phyloP scores from a whole-genome alignment of 208 protist species.

The Wallacemonas collosoma region DNA sequence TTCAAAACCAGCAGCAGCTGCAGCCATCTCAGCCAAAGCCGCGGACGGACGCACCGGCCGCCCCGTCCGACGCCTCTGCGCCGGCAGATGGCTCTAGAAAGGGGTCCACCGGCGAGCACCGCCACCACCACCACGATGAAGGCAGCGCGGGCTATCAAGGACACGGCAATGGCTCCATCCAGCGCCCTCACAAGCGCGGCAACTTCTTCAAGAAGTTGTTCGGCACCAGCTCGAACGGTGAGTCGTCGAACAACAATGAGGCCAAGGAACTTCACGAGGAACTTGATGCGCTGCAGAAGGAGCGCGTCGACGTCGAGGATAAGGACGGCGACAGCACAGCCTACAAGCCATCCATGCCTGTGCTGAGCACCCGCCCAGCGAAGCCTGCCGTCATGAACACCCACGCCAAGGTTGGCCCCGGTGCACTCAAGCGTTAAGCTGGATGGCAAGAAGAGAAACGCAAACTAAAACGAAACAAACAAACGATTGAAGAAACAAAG shows the following conservation, averaged over 20 bases:
- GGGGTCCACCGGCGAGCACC: not conserved
- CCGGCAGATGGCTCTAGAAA: too few relatives aligned
- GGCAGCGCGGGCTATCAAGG: slow-evolving; percentile 12
- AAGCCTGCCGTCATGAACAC: slow-evolving; percentile 77
- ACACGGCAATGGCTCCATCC: slow-evolving; percentile 15
- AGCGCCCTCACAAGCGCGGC: slow-evolving; percentile 10
- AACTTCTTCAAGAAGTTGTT: slow-evolving; percentile 18
- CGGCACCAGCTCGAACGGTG: not conserved
- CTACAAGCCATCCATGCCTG: slow-evolving; percentile 53
- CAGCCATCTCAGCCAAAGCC: not conserved
- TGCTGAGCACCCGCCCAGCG: slow-evolving; percentile 29
- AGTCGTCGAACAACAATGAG: slow-evolving; percentile 22
- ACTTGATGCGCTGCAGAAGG: slow-evolving; percentile 60
- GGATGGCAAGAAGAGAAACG: not conserved
- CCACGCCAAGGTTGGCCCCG: slow-evolving; percentile 67
- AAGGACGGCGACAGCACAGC: slow-evolving; percentile 73
- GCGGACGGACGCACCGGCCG: too few relatives aligned
- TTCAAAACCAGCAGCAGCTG: slow-evolving; percentile 25
- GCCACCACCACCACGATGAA: slow-evolving; percentile 3
- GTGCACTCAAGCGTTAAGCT: slow-evolving; percentile 52
- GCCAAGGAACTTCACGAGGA: slow-evolving; percentile 56
- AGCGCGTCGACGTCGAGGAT: slow-evolving; percentile 56
- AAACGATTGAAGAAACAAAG: slow-evolving; percentile 5
- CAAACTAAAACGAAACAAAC: slow-evolving; percentile 6
- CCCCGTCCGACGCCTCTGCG: too few relatives aligned